Evolutionary conservation across 306 rosid species (phyloP).

Genomic region (Boehmeria nivea): DNA sequence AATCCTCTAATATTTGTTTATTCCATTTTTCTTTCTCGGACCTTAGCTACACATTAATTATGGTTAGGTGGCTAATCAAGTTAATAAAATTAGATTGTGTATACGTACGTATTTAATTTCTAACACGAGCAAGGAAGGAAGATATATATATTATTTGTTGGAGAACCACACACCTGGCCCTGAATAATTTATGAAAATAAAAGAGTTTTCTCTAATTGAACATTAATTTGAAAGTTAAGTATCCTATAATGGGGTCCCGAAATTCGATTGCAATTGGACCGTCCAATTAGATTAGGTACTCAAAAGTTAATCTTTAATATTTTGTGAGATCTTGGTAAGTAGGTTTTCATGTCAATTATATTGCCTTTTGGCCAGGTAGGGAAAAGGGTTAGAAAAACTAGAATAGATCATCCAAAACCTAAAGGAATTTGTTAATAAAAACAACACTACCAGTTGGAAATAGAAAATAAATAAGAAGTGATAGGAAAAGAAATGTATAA

Average conservation of each 20-base stretch:
- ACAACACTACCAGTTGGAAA: too few relatives aligned
- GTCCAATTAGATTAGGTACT: background rate
- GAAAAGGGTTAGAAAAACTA: background rate
- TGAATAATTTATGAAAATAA: background rate
- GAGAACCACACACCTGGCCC: too few relatives aligned
- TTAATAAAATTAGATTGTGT: background rate
- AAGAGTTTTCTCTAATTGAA: too few relatives aligned
- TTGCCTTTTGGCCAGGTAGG: background rate
- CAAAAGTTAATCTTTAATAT: background rate
- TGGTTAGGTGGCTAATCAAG: slow-evolving; percentile 1
- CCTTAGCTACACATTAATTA: background rate
- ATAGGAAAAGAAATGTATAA: too few relatives aligned
- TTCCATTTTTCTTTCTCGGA: background rate
- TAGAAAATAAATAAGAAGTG: too few relatives aligned
- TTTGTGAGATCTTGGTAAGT: background rate
- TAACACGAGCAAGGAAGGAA: too few relatives aligned
- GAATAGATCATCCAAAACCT: background rate
- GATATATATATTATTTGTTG: too few relatives aligned
- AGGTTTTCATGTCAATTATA: background rate
- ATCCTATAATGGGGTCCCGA: background rate
- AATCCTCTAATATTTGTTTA: background rate
- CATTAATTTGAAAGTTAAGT: background rate
- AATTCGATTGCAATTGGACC: background rate
- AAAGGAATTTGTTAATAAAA: too few relatives aligned
- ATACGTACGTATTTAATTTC: too few relatives aligned